Conservation (phyloP, 179 eudicot genomes). For the Carnegiea gigantea region DNA sequence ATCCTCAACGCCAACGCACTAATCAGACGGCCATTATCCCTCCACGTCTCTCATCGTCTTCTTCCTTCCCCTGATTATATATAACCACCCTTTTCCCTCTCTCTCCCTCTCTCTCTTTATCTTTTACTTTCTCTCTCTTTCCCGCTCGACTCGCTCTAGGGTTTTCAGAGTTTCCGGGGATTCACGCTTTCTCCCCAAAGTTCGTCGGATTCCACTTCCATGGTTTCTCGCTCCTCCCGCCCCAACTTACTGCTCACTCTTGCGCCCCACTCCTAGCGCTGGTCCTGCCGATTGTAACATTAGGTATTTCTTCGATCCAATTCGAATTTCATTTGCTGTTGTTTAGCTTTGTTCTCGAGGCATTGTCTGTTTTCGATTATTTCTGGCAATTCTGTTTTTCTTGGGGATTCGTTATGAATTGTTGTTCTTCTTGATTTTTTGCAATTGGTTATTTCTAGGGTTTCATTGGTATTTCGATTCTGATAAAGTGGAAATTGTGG, state of each 20-base stretch:
- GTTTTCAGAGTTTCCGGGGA: constrained; percentile 41
- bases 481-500: constrained; percentile 11
- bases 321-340: constrained; percentile 4
- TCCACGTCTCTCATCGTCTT: constrained; percentile 42
- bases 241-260: constrained; percentile 9
- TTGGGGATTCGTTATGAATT: background rate
- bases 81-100: constrained; percentile 32
- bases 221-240: constrained; percentile 16
- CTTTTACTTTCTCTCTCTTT: background rate
- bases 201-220: constrained; percentile 6
- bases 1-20: constrained; percentile 18
- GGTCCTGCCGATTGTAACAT: constrained; percentile 13
- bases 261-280: background rate
- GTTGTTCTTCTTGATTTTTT: constrained; percentile 1
- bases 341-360: background rate
- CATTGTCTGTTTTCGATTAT: background rate
- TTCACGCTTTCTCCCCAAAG: background rate
- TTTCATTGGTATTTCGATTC: constrained; percentile 29
- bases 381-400: background rate
- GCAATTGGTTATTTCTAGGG: constrained; percentile 39
- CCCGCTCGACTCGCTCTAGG: constrained; percentile 21
- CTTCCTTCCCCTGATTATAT: constrained; percentile 23
- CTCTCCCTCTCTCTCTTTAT: constrained; percentile 20
- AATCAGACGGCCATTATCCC: constrained; percentile 45
- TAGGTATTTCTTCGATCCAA: constrained; percentile 39